phyloP scores from a whole-genome alignment of 129 eudicot species.

The Flaveria linearis region DNA sequence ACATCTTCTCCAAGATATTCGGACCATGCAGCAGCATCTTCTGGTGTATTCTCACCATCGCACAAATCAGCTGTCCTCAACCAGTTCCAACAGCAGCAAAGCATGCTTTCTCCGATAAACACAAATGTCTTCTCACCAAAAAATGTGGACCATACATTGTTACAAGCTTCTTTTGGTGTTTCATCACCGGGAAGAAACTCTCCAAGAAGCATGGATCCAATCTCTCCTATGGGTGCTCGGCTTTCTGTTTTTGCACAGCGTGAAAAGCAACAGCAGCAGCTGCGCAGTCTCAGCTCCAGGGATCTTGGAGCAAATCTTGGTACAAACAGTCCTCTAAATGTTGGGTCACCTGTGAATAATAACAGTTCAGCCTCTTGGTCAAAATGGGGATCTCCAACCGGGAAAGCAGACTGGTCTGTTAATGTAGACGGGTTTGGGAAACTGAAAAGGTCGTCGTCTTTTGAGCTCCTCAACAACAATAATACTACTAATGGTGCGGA shows the following conservation, averaged over 20 bases:
- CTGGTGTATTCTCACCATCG: conserved; percentile 73
- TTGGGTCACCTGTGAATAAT: conserved; percentile 58
- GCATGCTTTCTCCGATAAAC: conserved; percentile 77
- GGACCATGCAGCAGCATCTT: conserved; percentile 56
- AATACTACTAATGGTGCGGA: conserved; percentile 42
- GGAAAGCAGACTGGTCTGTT: conserved; percentile 73
- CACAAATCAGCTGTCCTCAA: conserved; percentile 76
- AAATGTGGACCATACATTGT: conserved; percentile 56
- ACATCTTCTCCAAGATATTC: conserved; percentile 73
- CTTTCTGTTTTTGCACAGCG: conserved; percentile 60
- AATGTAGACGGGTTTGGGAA: conserved; percentile 42
- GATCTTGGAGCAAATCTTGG: conserved; percentile 54
- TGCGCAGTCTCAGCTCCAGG: conserved; percentile 73
- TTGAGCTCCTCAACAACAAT: conserved; percentile 38
- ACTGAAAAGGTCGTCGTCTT: conserved; percentile 50
- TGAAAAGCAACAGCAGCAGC: conserved; percentile 66
- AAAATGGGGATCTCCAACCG: conserved; percentile 68
- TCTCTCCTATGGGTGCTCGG: conserved; percentile 66
- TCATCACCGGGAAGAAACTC: conserved; percentile 75
- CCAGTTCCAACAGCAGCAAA: conserved; percentile 91
- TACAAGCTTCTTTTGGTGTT: conserved; percentile 71
- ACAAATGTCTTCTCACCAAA: conserved; percentile 73
- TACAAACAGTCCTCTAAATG: conserved; percentile 37
- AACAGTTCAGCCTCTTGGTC: conserved; percentile 45
- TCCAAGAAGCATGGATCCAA: conserved; percentile 74